These are phyloP conservation scores for Clitopilus passeckerianus DNA, from an alignment of 768 basidiomycete genomes.

Conservation along the genomic window DNA sequence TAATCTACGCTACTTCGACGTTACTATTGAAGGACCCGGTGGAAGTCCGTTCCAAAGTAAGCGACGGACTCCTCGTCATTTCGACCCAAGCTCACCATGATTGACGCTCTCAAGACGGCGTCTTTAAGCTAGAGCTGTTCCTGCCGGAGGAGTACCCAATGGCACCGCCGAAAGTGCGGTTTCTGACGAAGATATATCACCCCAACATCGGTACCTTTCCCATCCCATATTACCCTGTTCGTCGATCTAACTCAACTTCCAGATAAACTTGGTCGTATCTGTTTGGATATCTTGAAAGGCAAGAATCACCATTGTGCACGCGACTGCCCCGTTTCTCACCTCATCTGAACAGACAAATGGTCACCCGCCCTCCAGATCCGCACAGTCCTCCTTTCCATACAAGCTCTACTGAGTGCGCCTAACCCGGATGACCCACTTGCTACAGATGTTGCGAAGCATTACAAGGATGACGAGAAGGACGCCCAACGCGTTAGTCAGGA, in stretches of 20 bases:
- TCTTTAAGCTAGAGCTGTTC: conserved; percentile 96
- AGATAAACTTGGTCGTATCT: conserved; percentile 99
- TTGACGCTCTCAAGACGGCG: conserved; percentile 53
- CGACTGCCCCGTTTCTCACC: neutral
- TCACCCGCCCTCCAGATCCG: conserved; percentile 98
- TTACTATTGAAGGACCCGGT: conserved; percentile 91
- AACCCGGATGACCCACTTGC: conserved; percentile 96
- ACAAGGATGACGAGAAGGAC: conserved; percentile 95
- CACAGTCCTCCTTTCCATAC: conserved; percentile 93
- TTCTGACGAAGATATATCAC: conserved; percentile 97
- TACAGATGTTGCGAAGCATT: conserved; percentile 95
- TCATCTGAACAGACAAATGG: conserved; percentile 79
- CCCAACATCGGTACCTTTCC: conserved; percentile 89
- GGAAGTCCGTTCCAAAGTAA: conserved; percentile 88
- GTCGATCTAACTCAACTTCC: conserved; percentile 3
- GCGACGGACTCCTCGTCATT: conserved; percentile 15
- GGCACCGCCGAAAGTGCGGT: conserved; percentile 97
- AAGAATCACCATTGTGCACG: conserved; percentile 12
- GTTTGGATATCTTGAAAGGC: conserved; percentile 97
- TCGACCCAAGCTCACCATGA: neutral
- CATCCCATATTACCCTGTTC: neutral
- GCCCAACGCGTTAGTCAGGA: conserved; percentile 90
- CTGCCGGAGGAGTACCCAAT: conserved; percentile 99
- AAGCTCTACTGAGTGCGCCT: conserved; percentile 93
- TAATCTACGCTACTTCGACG: conserved; percentile 98